A percentile compares a stretch with the other conserved stretches of the same genome.
phyloP scores from a whole-genome alignment of 768 basidiomycete genomes.

The Tulasnella sp. region DNA sequence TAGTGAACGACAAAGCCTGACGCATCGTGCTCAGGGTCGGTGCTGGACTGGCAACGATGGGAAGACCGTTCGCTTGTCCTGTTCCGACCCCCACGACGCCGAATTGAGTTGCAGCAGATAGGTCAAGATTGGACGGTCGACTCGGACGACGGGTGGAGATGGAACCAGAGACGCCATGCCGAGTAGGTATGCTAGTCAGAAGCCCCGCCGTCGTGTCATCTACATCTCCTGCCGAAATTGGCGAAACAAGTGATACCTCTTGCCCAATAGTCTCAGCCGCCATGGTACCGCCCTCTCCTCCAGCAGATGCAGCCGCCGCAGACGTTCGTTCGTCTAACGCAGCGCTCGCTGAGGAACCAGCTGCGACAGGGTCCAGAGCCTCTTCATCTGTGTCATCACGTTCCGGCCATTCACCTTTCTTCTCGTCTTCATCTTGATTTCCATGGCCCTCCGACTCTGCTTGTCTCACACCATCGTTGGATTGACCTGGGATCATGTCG shows the following conservation, averaged over 20 bases:
- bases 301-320: slow-evolving; percentile 24
- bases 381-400: slow-evolving; percentile 65
- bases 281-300: not conserved
- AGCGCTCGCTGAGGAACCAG: slow-evolving; percentile 70
- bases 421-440: slow-evolving; percentile 28
- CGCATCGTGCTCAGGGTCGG: not conserved
- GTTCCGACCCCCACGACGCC: not conserved
- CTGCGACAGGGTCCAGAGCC: slow-evolving; percentile 71
- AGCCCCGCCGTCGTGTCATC: not conserved
- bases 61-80: not conserved
- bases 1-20: not conserved
- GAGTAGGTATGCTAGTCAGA: slow-evolving; percentile 4
- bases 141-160: slow-evolving; percentile 30
- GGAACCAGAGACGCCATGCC: not conserved
- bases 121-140: slow-evolving; percentile 60
- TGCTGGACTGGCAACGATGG: not conserved
- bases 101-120: slow-evolving; percentile 34
- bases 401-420: slow-evolving; percentile 59
- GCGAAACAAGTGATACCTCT: no score
- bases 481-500: not conserved
- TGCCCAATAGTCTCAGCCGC: not conserved
- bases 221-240: not conserved
- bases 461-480: not conserved
- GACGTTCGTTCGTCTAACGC: slow-evolving; percentile 78
- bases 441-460: not conserved